phyloP scores from a whole-genome alignment of 148 eudicot genomes.

The Rhododendron griersonianum region DNA sequence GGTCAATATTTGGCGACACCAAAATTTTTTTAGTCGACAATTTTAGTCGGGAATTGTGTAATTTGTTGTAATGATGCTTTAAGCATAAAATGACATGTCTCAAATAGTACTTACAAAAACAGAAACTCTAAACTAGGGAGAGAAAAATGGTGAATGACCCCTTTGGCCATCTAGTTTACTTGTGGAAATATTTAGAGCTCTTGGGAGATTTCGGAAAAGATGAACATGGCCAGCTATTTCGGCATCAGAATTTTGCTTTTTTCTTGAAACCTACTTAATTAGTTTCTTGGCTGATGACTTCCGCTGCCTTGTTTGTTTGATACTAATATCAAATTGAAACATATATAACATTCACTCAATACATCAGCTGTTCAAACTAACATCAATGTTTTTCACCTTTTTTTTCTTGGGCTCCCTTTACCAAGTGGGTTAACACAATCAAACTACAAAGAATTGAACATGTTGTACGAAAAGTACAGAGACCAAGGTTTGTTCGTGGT shows the following conservation, averaged over 20 bases:
- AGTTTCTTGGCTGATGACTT: not conserved
- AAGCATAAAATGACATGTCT: not conserved
- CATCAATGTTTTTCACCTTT: not conserved
- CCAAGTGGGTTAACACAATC: constrained; percentile 51
- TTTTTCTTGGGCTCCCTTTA: not conserved
- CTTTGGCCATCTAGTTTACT: not conserved
- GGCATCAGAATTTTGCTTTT: not conserved
- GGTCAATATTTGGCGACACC: too few relatives aligned
- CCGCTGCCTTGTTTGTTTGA: not conserved
- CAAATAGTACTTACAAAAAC: not conserved
- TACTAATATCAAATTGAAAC: not conserved
- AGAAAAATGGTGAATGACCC: not conserved
- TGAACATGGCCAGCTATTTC: not conserved
- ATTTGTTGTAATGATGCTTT: too few relatives aligned
- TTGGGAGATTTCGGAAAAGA: not conserved
- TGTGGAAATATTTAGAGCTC: not conserved
- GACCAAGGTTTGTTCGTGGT: constrained; percentile 12
- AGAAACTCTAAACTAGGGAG: not conserved
- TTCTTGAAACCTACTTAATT: not conserved
- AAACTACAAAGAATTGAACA: constrained; percentile 31
- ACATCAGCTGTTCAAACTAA: not conserved
- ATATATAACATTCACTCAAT: not conserved
- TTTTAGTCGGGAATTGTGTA: too few relatives aligned
- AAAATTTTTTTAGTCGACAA: too few relatives aligned
- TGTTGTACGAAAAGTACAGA: too few relatives aligned